Percentiles rank a stretch among this genome's conserved stretches.
Conservation (phyloP, 2,329 filamentous ascomycete genomes). For the Epichloe elymi region DNA sequence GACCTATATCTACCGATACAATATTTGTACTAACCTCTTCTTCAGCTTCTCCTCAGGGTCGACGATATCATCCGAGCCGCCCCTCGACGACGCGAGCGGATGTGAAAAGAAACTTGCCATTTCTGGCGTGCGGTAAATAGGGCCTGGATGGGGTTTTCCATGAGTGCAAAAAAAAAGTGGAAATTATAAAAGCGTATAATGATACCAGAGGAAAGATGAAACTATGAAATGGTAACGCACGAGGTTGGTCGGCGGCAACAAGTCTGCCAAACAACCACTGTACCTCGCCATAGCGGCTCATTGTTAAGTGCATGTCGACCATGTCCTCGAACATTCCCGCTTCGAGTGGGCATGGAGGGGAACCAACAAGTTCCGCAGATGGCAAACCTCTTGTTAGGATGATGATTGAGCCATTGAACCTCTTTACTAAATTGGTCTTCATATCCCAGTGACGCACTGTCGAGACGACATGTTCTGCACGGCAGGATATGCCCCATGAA, state of each 20-base stretch:
- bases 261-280: neutral
- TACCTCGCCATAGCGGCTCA: neutral
- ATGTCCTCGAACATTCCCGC: too few relatives aligned
- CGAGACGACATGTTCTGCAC: too few relatives aligned
- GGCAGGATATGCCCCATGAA: too few relatives aligned
- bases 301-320: neutral
- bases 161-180: neutral
- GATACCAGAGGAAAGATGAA: slow-evolving; percentile 23
- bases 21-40: neutral
- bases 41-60: slow-evolving; percentile 73
- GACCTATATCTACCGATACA: neutral
- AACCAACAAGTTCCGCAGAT: too few relatives aligned
- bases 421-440: too few relatives aligned
- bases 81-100: slow-evolving; percentile 44
- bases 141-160: neutral
- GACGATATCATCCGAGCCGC: slow-evolving; percentile 97
- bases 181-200: slow-evolving; percentile 16
- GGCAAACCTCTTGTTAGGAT: too few relatives aligned
- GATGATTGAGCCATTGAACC: too few relatives aligned
- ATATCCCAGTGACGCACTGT: too few relatives aligned
- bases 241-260: neutral
- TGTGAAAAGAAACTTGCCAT: slow-evolving; percentile 15
- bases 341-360: too few relatives aligned
- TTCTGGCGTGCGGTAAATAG: neutral
- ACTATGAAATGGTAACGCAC: slow-evolving; percentile 14